Percentiles rank a stretch among this genome's conserved stretches.
These are phyloP conservation scores for Patellaria atrata DNA, from an alignment of 495 filamentous ascomycete genomes.

Conservation along the genomic window DNA sequence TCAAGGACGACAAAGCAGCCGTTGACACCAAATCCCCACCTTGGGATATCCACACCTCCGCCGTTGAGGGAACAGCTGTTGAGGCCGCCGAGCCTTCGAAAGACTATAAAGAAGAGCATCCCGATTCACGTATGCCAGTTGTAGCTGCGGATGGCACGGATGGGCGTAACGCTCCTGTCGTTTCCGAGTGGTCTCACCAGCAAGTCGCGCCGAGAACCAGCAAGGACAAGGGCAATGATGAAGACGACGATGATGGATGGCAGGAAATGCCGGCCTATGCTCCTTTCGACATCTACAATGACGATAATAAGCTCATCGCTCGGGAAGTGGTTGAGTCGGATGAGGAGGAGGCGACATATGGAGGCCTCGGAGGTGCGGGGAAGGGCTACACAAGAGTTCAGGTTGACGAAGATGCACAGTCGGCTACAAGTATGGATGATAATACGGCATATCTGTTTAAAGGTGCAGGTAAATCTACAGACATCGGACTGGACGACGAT, in stretches of 20 bases:
- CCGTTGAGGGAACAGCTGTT: too few species aligned
- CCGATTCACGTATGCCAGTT: too few species aligned
- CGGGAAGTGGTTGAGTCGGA: slow-evolving; percentile 57
- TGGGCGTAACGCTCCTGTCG: slow-evolving; percentile 18
- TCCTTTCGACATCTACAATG: slow-evolving; percentile 87
- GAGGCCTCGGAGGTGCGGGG: slow-evolving; percentile 66
- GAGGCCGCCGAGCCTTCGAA: too few species aligned
- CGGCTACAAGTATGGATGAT: slow-evolving; percentile 90
- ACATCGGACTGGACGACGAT: slow-evolving; percentile 55
- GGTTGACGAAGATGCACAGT: slow-evolving; percentile 86
- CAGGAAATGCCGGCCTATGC: slow-evolving; percentile 88
- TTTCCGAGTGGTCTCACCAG: slow-evolving; percentile 90
- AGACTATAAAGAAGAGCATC: too few species aligned
- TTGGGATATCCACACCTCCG: too few species aligned
- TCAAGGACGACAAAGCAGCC: too few species aligned
- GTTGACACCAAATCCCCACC: too few species aligned
- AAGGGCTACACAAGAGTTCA: slow-evolving; percentile 91
- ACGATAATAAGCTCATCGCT: slow-evolving; percentile 76
- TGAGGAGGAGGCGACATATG: slow-evolving; percentile 58
- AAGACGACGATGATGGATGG: slow-evolving; percentile 57
- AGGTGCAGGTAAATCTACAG: slow-evolving; percentile 40
- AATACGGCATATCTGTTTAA: slow-evolving; percentile 94
- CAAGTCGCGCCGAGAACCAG: slow-evolving; percentile 41
- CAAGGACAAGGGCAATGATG: slow-evolving; percentile 30
- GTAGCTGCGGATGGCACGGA: too few species aligned